Percentiles rank a stretch among this genome's conserved stretches.
phyloP scores from a whole-genome alignment of 2,329 filamentous ascomycete species.

The Cryoendolithus antarcticus region DNA sequence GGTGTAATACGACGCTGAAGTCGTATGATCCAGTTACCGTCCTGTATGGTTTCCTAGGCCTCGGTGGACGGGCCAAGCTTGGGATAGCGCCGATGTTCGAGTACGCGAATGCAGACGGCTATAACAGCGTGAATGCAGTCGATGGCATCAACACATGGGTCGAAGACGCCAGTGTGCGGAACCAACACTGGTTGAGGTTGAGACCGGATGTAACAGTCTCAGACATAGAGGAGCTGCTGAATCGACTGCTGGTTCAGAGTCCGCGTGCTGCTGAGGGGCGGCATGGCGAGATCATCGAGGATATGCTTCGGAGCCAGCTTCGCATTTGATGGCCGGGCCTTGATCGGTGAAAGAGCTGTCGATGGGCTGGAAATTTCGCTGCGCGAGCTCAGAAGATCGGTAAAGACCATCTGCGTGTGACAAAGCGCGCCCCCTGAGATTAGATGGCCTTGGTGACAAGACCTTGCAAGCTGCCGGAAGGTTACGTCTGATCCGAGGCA shows the following conservation, averaged over 20 bases:
- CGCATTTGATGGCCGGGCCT: no score
- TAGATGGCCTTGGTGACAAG: no score
- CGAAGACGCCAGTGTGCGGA: not conserved
- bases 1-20: conserved; percentile 1
- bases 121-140: not conserved
- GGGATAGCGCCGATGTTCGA: conserved; percentile 1
- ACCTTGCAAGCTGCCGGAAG: no score
- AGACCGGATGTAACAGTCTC: conserved; percentile 7
- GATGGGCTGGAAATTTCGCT: no score
- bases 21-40: conserved; percentile 9
- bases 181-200: conserved; percentile 7
- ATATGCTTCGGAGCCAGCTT: no score
- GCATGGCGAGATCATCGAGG: no score
- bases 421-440: no score
- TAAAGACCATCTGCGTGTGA: no score
- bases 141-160: conserved; percentile 3
- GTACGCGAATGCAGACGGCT: not conserved
- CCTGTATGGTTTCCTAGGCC: conserved; percentile 1
- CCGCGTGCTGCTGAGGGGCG: no score
- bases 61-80: not conserved
- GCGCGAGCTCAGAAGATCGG: no score
- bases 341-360: no score
- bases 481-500: no score
- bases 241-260: not conserved
- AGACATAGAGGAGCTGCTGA: conserved; percentile 8